Evolutionary conservation across 805 yeast species (phyloP), one percentile per base, ranked within the genome.

Genomic region (Candida ficus): DNA sequence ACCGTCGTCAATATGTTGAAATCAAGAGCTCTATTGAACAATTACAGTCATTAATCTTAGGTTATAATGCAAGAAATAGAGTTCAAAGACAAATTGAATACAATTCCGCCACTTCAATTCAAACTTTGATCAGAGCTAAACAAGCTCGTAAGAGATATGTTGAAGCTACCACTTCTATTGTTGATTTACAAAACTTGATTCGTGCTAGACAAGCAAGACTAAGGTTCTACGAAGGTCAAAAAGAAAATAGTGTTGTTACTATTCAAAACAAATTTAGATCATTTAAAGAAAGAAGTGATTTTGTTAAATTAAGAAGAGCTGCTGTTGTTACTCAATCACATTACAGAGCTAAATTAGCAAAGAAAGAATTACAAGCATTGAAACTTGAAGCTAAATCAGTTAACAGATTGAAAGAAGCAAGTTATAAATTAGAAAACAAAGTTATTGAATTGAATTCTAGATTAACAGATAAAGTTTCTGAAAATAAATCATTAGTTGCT

Each of bases 391-490:
- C 97, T 23, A 87, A 87, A 60, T 87, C 96, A 13, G 95, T 88
- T 33, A 82, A 83, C 59, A 95, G 83, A 58, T 75, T 87, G 68
- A 79, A 87, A 63, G 96, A 91, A 61, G 95, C 87, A 29, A 89
- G 95, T 54, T 93, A 88, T 66, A 79, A 84, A 60, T 75, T 95
- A 55, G 99, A 93, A 63, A 93, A 93, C 64, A 93, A 95, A 71
- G 97, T 95, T n/a, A 89, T 93, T 49, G 95, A 90, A 63, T 76
- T 93, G 52, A 91, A 97, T 4, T 95, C 91, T 57, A 75, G 83
- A 11, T 70, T 91, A 45, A 78, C 95, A 1, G 65, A 79, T 28
- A 85, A 87, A 60, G 81, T 84, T 20, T 85, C 78, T 49, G 96
- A 88, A 52, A 90, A 90, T 63, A 83, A 82, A 66, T 75, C 73